phyloP scores from a whole-genome alignment of 306 rosid genomes.

The Begonia peltatifolia region DNA sequence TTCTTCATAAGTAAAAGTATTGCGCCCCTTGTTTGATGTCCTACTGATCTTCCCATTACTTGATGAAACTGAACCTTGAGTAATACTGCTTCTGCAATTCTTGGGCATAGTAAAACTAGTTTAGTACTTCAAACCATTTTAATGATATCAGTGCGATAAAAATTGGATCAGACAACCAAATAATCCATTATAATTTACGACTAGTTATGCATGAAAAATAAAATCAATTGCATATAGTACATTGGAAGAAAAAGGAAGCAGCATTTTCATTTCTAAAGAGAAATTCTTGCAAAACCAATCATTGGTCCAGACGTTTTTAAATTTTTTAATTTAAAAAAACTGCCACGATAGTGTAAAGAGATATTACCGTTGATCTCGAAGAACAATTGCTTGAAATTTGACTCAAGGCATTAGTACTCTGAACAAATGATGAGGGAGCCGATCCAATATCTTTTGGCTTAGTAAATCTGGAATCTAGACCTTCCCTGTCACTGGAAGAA shows the following conservation, averaged over 20 bases:
- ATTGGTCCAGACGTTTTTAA: background rate
- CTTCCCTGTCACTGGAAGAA: constrained; percentile 59
- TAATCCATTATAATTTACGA: no score
- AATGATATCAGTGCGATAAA: background rate
- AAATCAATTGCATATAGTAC: no score
- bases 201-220: no score
- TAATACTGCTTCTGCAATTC: constrained; percentile 54
- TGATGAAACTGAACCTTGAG: constrained; percentile 35
- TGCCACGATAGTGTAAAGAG: background rate
- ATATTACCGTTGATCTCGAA: constrained; percentile 32
- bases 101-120: constrained; percentile 17
- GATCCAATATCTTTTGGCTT: constrained; percentile 15
- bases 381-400: constrained; percentile 14
- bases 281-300: no score
- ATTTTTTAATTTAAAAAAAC: background rate
- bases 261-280: no score
- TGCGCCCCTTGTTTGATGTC: constrained; percentile 19
- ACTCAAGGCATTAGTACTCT: constrained; percentile 5
- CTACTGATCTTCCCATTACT: constrained; percentile 18
- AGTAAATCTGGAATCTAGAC: constrained; percentile 16
- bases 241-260: no score
- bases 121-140: background rate
- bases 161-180: no score
- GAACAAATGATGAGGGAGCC: constrained; percentile 8
- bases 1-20: constrained; percentile 48